Conservation (phyloP, 345 rosid species). For the Combretum micranthum region DNA sequence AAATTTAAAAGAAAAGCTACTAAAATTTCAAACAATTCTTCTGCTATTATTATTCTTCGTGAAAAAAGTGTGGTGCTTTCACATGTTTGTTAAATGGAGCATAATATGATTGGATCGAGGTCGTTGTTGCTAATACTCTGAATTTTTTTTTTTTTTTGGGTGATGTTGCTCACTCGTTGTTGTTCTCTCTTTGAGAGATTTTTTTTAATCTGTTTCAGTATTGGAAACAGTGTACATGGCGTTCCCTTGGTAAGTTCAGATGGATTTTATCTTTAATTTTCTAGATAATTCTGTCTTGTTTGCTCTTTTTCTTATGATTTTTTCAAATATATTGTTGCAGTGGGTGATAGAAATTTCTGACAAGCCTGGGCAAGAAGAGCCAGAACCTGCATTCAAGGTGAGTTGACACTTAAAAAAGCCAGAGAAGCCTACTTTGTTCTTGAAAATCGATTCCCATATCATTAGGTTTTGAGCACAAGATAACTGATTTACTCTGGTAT, state of each 20-base stretch:
- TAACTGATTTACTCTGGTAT: too few species aligned
- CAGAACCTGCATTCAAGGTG: constrained; percentile 97
- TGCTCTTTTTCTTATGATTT: constrained; percentile 6
- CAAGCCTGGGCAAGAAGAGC: constrained; percentile 75
- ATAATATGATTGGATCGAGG: too few species aligned
- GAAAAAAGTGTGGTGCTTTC: too few species aligned
- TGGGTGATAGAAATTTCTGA: constrained; percentile 97
- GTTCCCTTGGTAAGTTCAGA: constrained; percentile 70
- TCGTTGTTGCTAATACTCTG: too few species aligned
- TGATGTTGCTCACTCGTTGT: constrained; percentile 48
- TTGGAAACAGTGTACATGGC: constrained; percentile 87
- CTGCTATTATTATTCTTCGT: too few species aligned
- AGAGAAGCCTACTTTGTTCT: background rate
- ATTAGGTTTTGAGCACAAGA: background rate
- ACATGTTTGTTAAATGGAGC: too few species aligned
- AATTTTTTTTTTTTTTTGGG: background rate
- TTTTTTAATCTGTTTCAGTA: constrained; percentile 58
- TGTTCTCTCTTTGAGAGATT: constrained; percentile 82
- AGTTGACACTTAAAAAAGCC: constrained; percentile 1
- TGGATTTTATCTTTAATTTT: background rate
- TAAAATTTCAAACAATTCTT: too few species aligned
- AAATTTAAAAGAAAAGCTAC: too few species aligned
- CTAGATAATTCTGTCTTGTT: background rate
- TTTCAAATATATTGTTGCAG: constrained; percentile 26
- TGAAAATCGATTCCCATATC: background rate